Evolutionary conservation across 2,329 filamentous ascomycete genomes (phyloP).

Genomic region (Arthroderma sp.): DNA sequence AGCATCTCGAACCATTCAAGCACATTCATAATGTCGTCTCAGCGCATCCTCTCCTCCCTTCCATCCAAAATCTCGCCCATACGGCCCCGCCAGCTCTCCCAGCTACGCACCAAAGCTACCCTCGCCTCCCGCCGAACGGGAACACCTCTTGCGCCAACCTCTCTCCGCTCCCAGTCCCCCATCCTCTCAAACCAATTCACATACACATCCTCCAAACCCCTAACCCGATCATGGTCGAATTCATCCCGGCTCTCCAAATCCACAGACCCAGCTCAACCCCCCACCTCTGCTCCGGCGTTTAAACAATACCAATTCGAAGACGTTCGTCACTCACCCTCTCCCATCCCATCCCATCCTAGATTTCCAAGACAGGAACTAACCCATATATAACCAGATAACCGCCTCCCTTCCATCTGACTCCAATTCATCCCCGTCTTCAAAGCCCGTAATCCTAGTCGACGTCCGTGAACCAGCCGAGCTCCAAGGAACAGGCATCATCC

Average conservation of each 20-base stretch:
- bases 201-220: not conserved
- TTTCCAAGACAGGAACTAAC: not conserved
- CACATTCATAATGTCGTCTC: no score
- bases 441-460: slow-evolving; percentile 28
- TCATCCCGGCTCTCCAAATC: not conserved
- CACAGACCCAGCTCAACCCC: not conserved
- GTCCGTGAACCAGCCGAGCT: slow-evolving; percentile 37
- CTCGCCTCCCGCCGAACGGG: not conserved
- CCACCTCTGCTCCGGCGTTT: not conserved
- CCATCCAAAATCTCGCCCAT: not conserved
- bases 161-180: no score
- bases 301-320: slow-evolving; percentile 12
- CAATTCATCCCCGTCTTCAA: slow-evolving; percentile 16
- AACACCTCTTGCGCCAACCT: not conserved
- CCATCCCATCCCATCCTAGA: not conserved
- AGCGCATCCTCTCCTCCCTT: not conserved
- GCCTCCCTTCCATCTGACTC: slow-evolving; percentile 18
- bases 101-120: not conserved
- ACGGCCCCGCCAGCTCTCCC: not conserved
- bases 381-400: slow-evolving; percentile 20
- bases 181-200: not conserved
- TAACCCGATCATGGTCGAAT: slow-evolving; percentile 2
- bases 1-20: no score
- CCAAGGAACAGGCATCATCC: slow-evolving; percentile 47
- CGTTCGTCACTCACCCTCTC: slow-evolving; percentile 4